These are phyloP conservation scores for Podaxis rugospora DNA, from an alignment of 768 basidiomycete genomes.

Conservation along the genomic window DNA sequence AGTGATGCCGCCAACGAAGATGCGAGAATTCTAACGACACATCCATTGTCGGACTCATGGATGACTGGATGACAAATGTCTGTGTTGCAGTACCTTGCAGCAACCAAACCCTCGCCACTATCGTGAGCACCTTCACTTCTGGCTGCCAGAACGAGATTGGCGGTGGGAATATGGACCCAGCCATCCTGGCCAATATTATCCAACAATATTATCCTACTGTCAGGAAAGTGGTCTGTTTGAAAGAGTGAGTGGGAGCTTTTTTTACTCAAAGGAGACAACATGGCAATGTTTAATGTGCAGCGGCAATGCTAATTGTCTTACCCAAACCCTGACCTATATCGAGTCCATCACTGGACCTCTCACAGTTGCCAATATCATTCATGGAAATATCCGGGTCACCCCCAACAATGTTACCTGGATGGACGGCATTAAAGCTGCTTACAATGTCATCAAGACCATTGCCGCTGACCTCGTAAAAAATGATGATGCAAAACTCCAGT, in stretches of 20 bases:
- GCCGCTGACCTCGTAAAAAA: conserved; percentile 30
- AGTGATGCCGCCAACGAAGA: conserved; percentile 39
- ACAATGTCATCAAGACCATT: conserved; percentile 34
- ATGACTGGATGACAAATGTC: conserved; percentile 55
- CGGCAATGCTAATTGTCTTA: conserved; percentile 45
- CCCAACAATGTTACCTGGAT: conserved; percentile 43
- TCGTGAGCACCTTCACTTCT: conserved; percentile 46
- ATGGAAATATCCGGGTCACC: conserved; percentile 17
- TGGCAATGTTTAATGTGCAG: conserved; percentile 17
- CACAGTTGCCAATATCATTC: conserved; percentile 22
- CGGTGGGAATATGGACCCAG: background rate
- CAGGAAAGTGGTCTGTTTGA: conserved; percentile 55
- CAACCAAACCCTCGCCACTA: conserved; percentile 52
- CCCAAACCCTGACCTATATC: conserved; percentile 50
- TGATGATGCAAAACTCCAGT: conserved; percentile 24
- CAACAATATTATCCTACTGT: conserved; percentile 53
- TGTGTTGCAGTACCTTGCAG: conserved; percentile 50
- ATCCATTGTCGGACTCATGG: conserved; percentile 42
- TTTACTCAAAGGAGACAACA: background rate
- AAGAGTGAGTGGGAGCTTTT: conserved; percentile 47
- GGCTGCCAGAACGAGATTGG: conserved; percentile 39
- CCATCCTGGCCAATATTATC: conserved; percentile 14
- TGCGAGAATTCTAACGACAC: conserved; percentile 23
- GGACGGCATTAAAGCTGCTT: conserved; percentile 48
- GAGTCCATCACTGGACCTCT: conserved; percentile 38